Base-by-base conservation (phyloP, 768 basidiomycete genomes). In the Russula griseocarnosa region DNA sequence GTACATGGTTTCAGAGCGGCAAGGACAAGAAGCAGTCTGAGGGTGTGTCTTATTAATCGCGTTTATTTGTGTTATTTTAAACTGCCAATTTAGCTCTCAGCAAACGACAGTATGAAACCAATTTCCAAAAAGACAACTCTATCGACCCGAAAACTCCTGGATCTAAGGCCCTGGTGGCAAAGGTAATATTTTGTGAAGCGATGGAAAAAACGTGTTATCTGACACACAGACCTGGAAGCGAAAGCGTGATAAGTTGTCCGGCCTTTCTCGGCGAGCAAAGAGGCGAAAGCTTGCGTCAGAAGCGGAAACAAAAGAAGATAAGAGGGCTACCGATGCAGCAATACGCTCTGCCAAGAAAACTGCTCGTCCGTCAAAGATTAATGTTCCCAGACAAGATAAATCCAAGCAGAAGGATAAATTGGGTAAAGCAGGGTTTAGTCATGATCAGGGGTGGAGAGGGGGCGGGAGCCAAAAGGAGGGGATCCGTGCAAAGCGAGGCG, bases 1-100 rank as follows among this genome's bases (percentile, higher is more conserved):
- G 96, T 69, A 98, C 94, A n/a, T 99, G 97, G 97, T 99, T 99
- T 82, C 97, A 98, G 76, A 85, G 82, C 10, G 79, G 81, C 61
- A 90, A 88, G 73, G 93, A 97, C 70, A 98, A 90, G 77, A 75
- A 80, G 66, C 84, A 82, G 64, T 82, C 93, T 5, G 84, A 88
- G 84, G 88, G 94, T 96, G 66, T 8, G 58, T 69, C 44, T 47
- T 30, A 44, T 30, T 44, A 40, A 18, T 22, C 55, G 56, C 53
- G 44, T 58, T 54, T 63, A 46, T 30, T n/a, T 49, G 26, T 28
- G 14, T 55, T 44, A 9, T 38, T 65, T 55, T 36, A 42, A 38
- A 46, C 32, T 36, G 16, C 58, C 26, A 40, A 44, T 58, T 62
- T 69, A 97, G 95, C 83, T 53, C 71, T 84, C 26, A 89, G 92